Conservation (phyloP, 139 green algal genomes). For the Chlorella sp. region DNA sequence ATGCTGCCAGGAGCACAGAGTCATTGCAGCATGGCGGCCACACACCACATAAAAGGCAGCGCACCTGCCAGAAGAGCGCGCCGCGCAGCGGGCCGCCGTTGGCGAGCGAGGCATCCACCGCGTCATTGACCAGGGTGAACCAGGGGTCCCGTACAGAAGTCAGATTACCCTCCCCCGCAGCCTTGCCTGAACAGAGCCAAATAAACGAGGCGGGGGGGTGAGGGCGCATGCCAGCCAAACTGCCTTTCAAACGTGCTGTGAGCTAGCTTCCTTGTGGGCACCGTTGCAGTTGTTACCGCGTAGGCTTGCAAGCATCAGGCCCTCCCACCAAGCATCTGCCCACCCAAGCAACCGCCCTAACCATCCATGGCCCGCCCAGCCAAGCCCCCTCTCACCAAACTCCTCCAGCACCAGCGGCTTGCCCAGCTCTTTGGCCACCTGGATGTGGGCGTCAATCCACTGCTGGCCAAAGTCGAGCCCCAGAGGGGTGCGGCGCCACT, state of each 20-base stretch:
- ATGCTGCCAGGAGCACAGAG: too few species aligned
- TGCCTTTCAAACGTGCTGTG: background rate
- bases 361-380: too few species aligned
- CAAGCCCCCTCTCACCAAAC: background rate
- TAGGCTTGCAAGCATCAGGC: background rate
- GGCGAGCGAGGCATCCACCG: background rate
- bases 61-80: constrained; percentile 30
- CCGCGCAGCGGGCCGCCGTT: constrained; percentile 15
- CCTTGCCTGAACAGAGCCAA: background rate
- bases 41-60: too few species aligned
- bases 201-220: background rate
- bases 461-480: constrained; percentile 7
- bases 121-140: constrained; percentile 9
- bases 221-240: background rate
- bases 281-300: background rate
- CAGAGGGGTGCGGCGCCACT: background rate
- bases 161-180: background rate
- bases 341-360: too few species aligned
- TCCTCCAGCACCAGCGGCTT: constrained; percentile 37
- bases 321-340: too few species aligned
- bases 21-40: too few species aligned
- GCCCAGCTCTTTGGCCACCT: constrained; percentile 6
- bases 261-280: background rate
- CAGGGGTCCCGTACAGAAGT: constrained; percentile 13
- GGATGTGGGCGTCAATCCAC: constrained; percentile 30